Conservation (phyloP, 2,329 filamentous ascomycete genomes). For the Cadophora sp. region DNA sequence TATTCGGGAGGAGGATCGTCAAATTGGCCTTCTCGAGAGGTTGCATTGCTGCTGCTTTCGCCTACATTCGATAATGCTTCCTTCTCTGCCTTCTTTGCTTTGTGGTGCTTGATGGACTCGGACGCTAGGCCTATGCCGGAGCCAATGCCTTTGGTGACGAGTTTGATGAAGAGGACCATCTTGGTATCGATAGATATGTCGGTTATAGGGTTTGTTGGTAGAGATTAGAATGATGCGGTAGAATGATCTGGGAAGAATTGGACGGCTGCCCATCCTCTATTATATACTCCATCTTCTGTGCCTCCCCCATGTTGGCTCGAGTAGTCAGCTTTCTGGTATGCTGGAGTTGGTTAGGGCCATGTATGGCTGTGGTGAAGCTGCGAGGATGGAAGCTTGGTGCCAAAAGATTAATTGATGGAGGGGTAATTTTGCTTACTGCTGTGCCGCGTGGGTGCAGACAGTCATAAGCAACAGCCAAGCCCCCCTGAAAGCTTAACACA, state of each 20-base stretch:
- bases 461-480: neutral
- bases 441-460: neutral
- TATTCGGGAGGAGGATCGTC: constrained; percentile 36
- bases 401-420: neutral
- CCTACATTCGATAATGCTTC: constrained; percentile 14
- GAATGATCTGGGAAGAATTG: neutral
- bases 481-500: neutral
- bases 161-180: constrained; percentile 36
- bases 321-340: neutral
- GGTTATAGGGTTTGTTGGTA: neutral
- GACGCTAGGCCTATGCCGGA: constrained; percentile 40
- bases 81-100: constrained; percentile 24
- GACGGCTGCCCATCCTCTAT: neutral
- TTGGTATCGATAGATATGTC: neutral
- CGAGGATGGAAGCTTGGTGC: neutral
- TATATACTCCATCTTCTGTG: constrained; percentile 4
- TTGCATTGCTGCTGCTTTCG: constrained; percentile 30
- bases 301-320: neutral
- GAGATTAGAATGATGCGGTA: neutral
- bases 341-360: neutral
- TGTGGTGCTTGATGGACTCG: constrained; percentile 33
- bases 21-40: neutral
- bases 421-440: neutral
- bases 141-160: constrained; percentile 27
- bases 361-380: constrained; percentile 1